These are phyloP conservation scores for Chrysosporium queenslandicum DNA, from an alignment of 2,329 filamentous ascomycete genomes.

Conservation along the genomic window DNA sequence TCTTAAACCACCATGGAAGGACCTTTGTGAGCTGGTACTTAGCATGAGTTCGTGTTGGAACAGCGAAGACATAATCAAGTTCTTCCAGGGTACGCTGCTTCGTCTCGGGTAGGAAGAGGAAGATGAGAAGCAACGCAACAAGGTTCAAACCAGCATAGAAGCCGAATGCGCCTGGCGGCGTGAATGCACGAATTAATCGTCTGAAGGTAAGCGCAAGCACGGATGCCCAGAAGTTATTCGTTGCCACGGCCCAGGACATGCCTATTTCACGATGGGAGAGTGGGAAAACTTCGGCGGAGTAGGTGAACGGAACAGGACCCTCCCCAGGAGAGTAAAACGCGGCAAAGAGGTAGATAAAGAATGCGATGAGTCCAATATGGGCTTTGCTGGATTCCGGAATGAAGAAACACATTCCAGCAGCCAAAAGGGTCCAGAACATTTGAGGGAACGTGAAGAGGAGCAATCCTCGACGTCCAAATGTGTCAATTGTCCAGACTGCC, in stretches of 20 bases:
- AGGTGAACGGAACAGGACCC: slow-evolving; percentile 45
- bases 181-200: slow-evolving; percentile 36
- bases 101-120: slow-evolving; percentile 50
- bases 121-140: slow-evolving; percentile 53
- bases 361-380: slow-evolving; percentile 46
- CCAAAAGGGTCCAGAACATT: slow-evolving; percentile 58
- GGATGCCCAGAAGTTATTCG: slow-evolving; percentile 35
- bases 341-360: slow-evolving; percentile 56
- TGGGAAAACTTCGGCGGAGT: slow-evolving; percentile 48
- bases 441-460: slow-evolving; percentile 58
- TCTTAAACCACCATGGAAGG: slow-evolving; percentile 52
- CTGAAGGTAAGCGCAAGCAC: slow-evolving; percentile 39
- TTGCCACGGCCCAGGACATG: slow-evolving; percentile 39
- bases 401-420: slow-evolving; percentile 51
- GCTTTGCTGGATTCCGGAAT: slow-evolving; percentile 36
- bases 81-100: slow-evolving; percentile 49
- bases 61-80: slow-evolving; percentile 50
- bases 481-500: slow-evolving; percentile 57
- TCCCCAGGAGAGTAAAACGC: slow-evolving; percentile 57
- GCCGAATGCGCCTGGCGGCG: slow-evolving; percentile 49
- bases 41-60: slow-evolving; percentile 50
- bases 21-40: slow-evolving; percentile 48
- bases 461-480: slow-evolving; percentile 52
- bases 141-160: slow-evolving; percentile 54
- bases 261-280: slow-evolving; percentile 46